Percentiles rank a stretch among this genome's conserved stretches.
Evolutionary conservation across 2,329 filamentous ascomycete genomes (phyloP).

Genomic region (Neospermospora avenae): DNA sequence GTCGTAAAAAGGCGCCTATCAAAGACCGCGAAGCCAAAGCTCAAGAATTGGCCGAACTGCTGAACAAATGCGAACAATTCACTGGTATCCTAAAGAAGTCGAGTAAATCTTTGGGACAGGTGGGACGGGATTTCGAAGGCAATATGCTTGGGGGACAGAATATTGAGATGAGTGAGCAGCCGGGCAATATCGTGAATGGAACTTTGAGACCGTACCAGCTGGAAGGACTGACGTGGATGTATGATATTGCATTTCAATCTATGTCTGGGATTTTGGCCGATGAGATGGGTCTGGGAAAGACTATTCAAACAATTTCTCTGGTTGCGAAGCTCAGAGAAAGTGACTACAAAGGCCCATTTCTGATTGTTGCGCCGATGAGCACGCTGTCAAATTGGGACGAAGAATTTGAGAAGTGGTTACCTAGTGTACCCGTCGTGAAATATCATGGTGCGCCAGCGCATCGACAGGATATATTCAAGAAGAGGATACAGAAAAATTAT

Average conservation of each 20-base stretch:
- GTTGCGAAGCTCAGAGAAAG: slow-evolving; percentile 80
- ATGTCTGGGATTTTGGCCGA: slow-evolving; percentile 60
- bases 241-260: slow-evolving; percentile 56
- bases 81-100: slow-evolving; percentile 61
- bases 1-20: slow-evolving; percentile 30
- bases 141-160: slow-evolving; percentile 61
- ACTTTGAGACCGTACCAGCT: slow-evolving; percentile 93
- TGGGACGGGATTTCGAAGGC: slow-evolving; percentile 58
- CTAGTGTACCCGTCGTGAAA: slow-evolving; percentile 79
- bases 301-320: slow-evolving; percentile 49
- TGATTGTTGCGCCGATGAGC: slow-evolving; percentile 86
- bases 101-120: slow-evolving; percentile 53
- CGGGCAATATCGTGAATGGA: slow-evolving; percentile 78
- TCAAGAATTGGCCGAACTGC: slow-evolving; percentile 55
- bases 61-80: slow-evolving; percentile 58
- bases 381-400: slow-evolving; percentile 95
- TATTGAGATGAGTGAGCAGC: slow-evolving; percentile 79
- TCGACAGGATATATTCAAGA: slow-evolving; percentile 70
- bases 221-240: slow-evolving; percentile 94
- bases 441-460: slow-evolving; percentile 84
- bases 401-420: slow-evolving; percentile 89
- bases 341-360: slow-evolving; percentile 78
- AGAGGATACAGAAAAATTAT: slow-evolving; percentile 67
- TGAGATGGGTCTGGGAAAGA: slow-evolving; percentile 61
- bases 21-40: slow-evolving; percentile 57